A percentile compares a stretch with the other conserved stretches of the same genome.
These are phyloP conservation scores for Naganishia kalamii DNA, from an alignment of 768 basidiomycete species.

Conservation along the genomic window DNA sequence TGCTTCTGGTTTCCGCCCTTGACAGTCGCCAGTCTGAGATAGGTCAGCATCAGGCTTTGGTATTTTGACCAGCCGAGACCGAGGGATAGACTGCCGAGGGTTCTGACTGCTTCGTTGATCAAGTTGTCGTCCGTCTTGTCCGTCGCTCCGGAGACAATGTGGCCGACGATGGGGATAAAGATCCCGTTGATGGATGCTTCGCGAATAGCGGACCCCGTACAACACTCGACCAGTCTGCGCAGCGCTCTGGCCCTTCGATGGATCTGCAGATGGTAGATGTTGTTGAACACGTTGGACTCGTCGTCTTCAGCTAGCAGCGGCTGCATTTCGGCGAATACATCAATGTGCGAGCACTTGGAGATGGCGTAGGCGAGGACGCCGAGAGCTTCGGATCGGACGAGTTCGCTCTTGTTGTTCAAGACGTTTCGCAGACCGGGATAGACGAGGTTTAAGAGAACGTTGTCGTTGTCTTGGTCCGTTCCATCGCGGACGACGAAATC, in stretches of 20 bases:
- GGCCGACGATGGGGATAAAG: constrained; percentile 78
- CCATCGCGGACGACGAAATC: constrained; percentile 49
- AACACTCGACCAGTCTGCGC: constrained; percentile 71
- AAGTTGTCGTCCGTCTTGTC: constrained; percentile 67
- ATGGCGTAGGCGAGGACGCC: constrained; percentile 72
- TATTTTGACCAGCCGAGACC: constrained; percentile 79
- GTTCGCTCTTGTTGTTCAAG: constrained; percentile 69
- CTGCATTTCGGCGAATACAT: constrained; percentile 68
- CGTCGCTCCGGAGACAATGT: constrained; percentile 61
- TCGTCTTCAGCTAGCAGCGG: constrained; percentile 77
- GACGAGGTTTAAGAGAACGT: constrained; percentile 59
- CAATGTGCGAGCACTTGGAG: constrained; percentile 57
- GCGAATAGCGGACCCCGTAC: constrained; percentile 59
- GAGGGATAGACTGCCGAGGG: constrained; percentile 70
- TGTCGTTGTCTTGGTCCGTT: constrained; percentile 24
- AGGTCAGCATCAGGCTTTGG: constrained; percentile 69
- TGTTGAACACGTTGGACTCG: constrained; percentile 95
- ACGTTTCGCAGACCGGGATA: constrained; percentile 74
- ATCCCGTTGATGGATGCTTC: constrained; percentile 69
- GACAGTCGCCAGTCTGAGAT: constrained; percentile 56
- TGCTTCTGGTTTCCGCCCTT: constrained; percentile 70
- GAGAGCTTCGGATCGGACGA: constrained; percentile 78
- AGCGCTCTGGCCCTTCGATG: constrained; percentile 83
- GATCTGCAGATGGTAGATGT: constrained; percentile 85
- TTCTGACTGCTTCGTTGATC: constrained; percentile 76